phyloP scores from a whole-genome alignment of 768 basidiomycete genomes.

The Amanita rubescens region DNA sequence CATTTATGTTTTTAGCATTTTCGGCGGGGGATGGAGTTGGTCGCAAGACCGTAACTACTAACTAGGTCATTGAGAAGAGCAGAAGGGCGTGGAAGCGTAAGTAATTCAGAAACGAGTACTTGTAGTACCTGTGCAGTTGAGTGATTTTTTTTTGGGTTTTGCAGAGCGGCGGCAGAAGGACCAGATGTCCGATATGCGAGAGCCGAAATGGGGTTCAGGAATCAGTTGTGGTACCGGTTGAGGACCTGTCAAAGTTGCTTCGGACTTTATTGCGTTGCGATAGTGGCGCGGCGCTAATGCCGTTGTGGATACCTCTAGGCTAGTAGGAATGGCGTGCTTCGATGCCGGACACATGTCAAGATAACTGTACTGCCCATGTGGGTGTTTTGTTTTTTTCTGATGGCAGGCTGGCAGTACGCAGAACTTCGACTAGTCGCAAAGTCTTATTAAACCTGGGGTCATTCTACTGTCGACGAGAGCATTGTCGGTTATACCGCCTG shows the following conservation, averaged over 20 bases:
- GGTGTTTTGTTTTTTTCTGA: no score
- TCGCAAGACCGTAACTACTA: constrained; percentile 51
- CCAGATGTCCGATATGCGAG: constrained; percentile 36
- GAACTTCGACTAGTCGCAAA: no score
- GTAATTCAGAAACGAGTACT: neutral
- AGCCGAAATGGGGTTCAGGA: constrained; percentile 34
- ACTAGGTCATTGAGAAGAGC: constrained; percentile 1
- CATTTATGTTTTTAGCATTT: constrained; percentile 67
- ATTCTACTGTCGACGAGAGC: no score
- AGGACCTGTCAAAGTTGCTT: constrained; percentile 64
- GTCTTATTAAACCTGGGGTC: no score
- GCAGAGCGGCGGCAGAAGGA: constrained; percentile 33
- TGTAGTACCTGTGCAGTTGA: neutral
- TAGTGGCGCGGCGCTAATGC: neutral
- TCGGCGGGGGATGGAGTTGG: constrained; percentile 67
- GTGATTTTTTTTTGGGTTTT: neutral
- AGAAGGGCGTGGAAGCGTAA: neutral
- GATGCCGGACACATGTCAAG: constrained; percentile 57
- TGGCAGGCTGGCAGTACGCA: no score
- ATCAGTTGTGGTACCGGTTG: constrained; percentile 67
- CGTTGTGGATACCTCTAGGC: constrained; percentile 33
- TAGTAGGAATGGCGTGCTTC: constrained; percentile 49
- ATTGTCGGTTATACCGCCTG: no score
- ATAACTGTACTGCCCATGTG: constrained; percentile 46
- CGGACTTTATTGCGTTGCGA: neutral